These are phyloP conservation scores for Zalerion maritima DNA, from an alignment of 495 filamentous ascomycete species.

Conservation along the genomic window DNA sequence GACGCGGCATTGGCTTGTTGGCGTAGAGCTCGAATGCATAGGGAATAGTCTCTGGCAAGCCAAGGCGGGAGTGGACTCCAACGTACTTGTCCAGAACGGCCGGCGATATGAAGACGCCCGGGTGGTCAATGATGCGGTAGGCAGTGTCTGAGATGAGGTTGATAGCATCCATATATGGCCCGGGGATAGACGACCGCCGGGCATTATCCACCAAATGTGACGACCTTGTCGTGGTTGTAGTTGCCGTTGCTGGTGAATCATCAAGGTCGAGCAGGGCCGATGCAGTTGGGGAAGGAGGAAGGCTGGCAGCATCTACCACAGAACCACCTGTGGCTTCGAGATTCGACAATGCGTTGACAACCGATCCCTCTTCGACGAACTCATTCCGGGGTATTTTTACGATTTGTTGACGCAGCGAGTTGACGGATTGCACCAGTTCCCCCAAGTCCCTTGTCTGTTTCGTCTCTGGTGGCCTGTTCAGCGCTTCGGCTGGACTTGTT, in stretches of 20 bases:
- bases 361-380: slow-evolving; percentile 5
- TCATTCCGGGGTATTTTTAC: slow-evolving; percentile 1
- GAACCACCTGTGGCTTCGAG: too few species aligned
- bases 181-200: slow-evolving; percentile 4
- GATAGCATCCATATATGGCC: too few species aligned
- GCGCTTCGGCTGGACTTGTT: too few species aligned
- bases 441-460: too few species aligned
- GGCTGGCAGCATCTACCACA: too few species aligned
- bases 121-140: slow-evolving; percentile 53
- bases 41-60: slow-evolving; percentile 57
- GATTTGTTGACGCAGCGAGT: too few species aligned
- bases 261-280: slow-evolving; percentile 10
- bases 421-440: too few species aligned
- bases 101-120: slow-evolving; percentile 69
- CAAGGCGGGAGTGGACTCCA: slow-evolving; percentile 52
- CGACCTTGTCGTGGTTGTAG: slow-evolving; percentile 5
- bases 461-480: too few species aligned
- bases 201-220: too few species aligned
- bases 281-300: too few species aligned
- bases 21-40: slow-evolving; percentile 71
- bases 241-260: slow-evolving; percentile 3
- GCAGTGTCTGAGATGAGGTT: slow-evolving; percentile 36
- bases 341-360: too few species aligned
- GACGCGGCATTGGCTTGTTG: slow-evolving; percentile 58
- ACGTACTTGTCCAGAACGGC: slow-evolving; percentile 55